Evolutionary conservation across 148 eudicot genomes (phyloP), one percentile per base, ranked within the genome.

Genomic region (Spergularia bocconei): DNA sequence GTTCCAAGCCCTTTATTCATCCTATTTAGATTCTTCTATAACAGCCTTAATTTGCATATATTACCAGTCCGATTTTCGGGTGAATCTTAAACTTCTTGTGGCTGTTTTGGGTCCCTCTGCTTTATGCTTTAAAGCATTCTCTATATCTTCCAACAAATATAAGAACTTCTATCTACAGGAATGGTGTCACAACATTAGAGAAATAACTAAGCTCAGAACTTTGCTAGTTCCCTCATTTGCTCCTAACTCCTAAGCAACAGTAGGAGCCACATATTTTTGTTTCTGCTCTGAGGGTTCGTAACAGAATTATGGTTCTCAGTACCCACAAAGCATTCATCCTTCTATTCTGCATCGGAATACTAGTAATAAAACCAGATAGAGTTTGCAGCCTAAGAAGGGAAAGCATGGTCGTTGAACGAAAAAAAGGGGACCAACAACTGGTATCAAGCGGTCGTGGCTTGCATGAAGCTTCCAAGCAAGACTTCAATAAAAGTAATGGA

Each of bases 81-180:
- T 87, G 92, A 87, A 91, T 89, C 96, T 81, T 58, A 85, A 92
- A 84, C 91, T 83, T 78, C 80, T 84, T 77, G 20, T 69, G 78
- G 79, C 71, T 81, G 77, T 81, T 79, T 71, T 84, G 88, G 95
- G 88, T 53, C 90, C 96, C 88, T 68, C 74, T 74, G 66, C 83
- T 88, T 90, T 87, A 82, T 82, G 80, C 93, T 85, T 87, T 83
- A 80, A 82, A 79, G 67, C 79, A 71, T 58, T 81, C 81, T 61
- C 53, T 38, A 83, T 76, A 63, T 77, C 83, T 76, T 71, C 52
- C 17, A 79, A 72, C 83, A 79, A 44, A 78, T 85, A 87, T 77
- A 83, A 79, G 62, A n/a, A 73, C 73, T 70, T 81, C 77, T 79
- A 66, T 77, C 81, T 81, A 80, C 87, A 83, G 86, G 86, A 77